phyloP scores from a whole-genome alignment of 371 early-diverging fungal species.

The Choanephora cucurbitarum region DNA sequence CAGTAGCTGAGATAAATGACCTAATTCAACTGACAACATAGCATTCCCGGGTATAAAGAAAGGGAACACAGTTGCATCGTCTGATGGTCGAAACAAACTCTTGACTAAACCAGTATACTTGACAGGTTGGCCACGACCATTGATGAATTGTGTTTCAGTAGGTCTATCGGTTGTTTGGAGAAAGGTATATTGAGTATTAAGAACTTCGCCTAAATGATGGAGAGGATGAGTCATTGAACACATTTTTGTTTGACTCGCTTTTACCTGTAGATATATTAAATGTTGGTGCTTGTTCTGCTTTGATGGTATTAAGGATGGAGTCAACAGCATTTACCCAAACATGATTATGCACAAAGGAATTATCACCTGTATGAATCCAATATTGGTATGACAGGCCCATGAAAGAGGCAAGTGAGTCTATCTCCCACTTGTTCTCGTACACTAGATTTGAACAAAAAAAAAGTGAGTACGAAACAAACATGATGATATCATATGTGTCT shows the following conservation, averaged over 20 bases:
- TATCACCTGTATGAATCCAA: slow-evolving; percentile 45
- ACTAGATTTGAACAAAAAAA: slow-evolving; percentile 15
- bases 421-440: slow-evolving; percentile 54
- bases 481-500: neutral
- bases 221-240: too few species aligned
- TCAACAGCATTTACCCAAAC: slow-evolving; percentile 48
- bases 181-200: slow-evolving; percentile 30
- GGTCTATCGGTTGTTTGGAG: slow-evolving; percentile 40
- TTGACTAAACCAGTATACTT: slow-evolving; percentile 62
- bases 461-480: neutral
- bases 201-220: slow-evolving; percentile 24
- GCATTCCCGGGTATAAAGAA: slow-evolving; percentile 73
- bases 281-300: slow-evolving; percentile 42
- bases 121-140: slow-evolving; percentile 59
- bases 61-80: slow-evolving; percentile 64
- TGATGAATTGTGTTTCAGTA: slow-evolving; percentile 60
- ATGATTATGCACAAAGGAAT: slow-evolving; percentile 30
- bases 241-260: too few species aligned
- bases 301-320: slow-evolving; percentile 28
- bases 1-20: slow-evolving; percentile 34
- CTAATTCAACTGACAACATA: slow-evolving; percentile 63
- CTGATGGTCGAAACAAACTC: slow-evolving; percentile 65
- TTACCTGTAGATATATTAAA: slow-evolving; percentile 38
- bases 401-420: slow-evolving; percentile 60
- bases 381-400: slow-evolving; percentile 49